A percentile compares a stretch with the other conserved stretches of the same genome.
These are phyloP conservation scores for Kwoniella europaea DNA, from an alignment of 768 basidiomycete genomes.

Conservation along the genomic window DNA sequence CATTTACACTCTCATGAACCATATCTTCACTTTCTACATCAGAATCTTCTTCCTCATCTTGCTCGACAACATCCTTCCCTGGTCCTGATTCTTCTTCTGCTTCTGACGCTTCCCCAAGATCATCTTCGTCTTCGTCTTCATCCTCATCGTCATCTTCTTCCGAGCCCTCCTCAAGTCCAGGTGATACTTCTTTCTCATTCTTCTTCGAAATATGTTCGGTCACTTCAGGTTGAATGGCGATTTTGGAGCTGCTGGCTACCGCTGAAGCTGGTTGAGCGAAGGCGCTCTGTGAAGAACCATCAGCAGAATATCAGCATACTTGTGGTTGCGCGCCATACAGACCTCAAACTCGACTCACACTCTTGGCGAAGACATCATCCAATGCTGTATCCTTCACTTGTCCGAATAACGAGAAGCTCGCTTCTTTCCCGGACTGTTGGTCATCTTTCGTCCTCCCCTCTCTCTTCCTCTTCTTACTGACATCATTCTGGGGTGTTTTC, in stretches of 20 bases:
- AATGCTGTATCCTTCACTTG: constrained; percentile 64
- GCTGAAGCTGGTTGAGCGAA: constrained; percentile 9
- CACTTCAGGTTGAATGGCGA: constrained; percentile 17
- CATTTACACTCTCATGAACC: constrained; percentile 70
- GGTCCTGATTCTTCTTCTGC: constrained; percentile 33
- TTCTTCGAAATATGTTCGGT: constrained; percentile 14
- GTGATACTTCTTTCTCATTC: constrained; percentile 32
- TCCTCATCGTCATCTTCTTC: constrained; percentile 40
- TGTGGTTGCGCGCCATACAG: background rate
- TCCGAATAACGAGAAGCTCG: constrained; percentile 38
- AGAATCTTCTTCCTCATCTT: constrained; percentile 35
- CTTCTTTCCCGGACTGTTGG: constrained; percentile 4
- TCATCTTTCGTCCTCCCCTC: constrained; percentile 20
- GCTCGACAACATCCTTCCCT: constrained; percentile 31
- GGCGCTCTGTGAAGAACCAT: constrained; percentile 7
- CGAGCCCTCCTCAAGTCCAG: constrained; percentile 25
- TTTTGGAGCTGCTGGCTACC: constrained; percentile 29
- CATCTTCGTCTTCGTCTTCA: constrained; percentile 18
- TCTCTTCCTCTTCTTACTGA: constrained; percentile 24
- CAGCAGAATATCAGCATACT: background rate
- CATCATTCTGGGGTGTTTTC: constrained; percentile 27
- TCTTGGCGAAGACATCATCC: constrained; percentile 67
- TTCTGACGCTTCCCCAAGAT: constrained; percentile 27
- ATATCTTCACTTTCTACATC: constrained; percentile 59
- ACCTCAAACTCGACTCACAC: constrained; percentile 58